A percentile compares a stretch with the other conserved stretches of the same genome.
These are phyloP conservation scores for Bifiguratus adelaidae DNA, from an alignment of 192 early-diverging fungal species.

Conservation along the genomic window DNA sequence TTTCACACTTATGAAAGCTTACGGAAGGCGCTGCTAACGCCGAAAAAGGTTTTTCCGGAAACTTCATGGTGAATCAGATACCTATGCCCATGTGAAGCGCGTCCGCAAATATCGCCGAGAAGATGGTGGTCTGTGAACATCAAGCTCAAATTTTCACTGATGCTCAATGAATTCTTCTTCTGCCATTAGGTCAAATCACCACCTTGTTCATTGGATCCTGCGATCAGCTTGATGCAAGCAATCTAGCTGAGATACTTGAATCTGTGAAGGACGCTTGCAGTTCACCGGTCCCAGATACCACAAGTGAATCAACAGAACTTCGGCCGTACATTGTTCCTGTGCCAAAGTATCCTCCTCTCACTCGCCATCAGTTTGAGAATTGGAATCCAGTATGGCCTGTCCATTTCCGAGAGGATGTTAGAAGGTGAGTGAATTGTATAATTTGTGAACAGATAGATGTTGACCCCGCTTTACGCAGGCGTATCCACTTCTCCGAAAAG, in stretches of 20 bases:
- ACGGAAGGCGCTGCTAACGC: neutral
- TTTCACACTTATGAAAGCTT: neutral
- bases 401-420: slow-evolving; percentile 51
- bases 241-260: slow-evolving; percentile 11
- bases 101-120: slow-evolving; percentile 26
- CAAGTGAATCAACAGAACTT: too few relatives aligned
- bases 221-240: slow-evolving; percentile 9
- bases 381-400: slow-evolving; percentile 83
- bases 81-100: slow-evolving; percentile 30
- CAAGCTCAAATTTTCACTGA: neutral
- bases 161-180: slow-evolving; percentile 8
- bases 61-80: slow-evolving; percentile 30
- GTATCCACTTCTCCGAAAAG: slow-evolving; percentile 23
- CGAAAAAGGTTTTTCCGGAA: slow-evolving; percentile 4
- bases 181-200: slow-evolving; percentile 21
- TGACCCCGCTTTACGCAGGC: too few relatives aligned
- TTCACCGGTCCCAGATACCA: too few relatives aligned
- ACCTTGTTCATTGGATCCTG: slow-evolving; percentile 8
- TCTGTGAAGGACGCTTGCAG: too few relatives aligned
- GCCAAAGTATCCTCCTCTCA: slow-evolving; percentile 51
- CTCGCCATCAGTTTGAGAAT: slow-evolving; percentile 54
- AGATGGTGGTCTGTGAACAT: slow-evolving; percentile 3
- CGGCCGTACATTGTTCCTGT: slow-evolving; percentile 27
- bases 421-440: slow-evolving; percentile 10
- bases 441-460: slow-evolving; percentile 10